Percentiles rank a stretch among this genome's conserved stretches.
Evolutionary conservation across 352 stramenopile genomes (phyloP).

Genomic region (Phytophthora kernoviae): DNA sequence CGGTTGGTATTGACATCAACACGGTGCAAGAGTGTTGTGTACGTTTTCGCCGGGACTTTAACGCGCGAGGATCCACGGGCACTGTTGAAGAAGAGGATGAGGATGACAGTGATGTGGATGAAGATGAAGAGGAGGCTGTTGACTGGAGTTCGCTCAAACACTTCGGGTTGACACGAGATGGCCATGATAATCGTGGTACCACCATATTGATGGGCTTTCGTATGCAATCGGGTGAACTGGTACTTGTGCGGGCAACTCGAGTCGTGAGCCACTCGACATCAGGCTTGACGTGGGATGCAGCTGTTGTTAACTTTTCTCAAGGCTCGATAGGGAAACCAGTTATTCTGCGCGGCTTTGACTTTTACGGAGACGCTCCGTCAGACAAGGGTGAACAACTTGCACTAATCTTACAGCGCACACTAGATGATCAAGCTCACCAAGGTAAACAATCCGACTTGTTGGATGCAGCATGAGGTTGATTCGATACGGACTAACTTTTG

Average conservation of each 20-base stretch:
- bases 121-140: conserved; percentile 49
- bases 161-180: conserved; percentile 17
- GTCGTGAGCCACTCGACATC: background rate
- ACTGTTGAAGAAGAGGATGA: conserved; percentile 25
- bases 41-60: conserved; percentile 28
- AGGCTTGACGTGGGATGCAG: conserved; percentile 22
- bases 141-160: conserved; percentile 59
- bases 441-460: conserved; percentile 9
- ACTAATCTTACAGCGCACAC: conserved; percentile 22
- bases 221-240: conserved; percentile 25
- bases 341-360: conserved; percentile 30
- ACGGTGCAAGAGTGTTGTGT: conserved; percentile 47
- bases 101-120: conserved; percentile 32
- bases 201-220: conserved; percentile 43
- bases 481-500: background rate
- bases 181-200: conserved; percentile 5
- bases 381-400: conserved; percentile 41
- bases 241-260: conserved; percentile 33
- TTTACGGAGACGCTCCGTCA: conserved; percentile 40
- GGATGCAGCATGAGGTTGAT: background rate
- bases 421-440: conserved; percentile 24
- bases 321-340: background rate
- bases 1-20: conserved; percentile 18
- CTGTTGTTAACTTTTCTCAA: conserved; percentile 27
- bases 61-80: conserved; percentile 8